A percentile compares a stretch with the other conserved stretches of the same genome.
phyloP scores from a whole-genome alignment of 2,329 filamentous ascomycete genomes.

The Pyrenochaeta sp. region DNA sequence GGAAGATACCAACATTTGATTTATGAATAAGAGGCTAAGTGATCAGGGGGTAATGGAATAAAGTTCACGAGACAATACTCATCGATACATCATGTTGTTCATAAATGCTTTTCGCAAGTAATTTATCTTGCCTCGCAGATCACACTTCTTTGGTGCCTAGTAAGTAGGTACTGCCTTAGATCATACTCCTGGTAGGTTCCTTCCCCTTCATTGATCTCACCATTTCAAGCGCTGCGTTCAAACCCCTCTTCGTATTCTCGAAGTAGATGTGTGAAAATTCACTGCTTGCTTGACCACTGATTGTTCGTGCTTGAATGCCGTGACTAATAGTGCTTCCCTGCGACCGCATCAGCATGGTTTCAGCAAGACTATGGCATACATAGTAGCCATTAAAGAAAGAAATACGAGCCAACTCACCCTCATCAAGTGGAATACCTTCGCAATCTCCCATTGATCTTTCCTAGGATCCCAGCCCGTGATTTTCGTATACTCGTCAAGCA shows the following conservation, averaged over 20 bases:
- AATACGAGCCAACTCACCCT: constrained; percentile 30
- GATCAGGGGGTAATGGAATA: background rate
- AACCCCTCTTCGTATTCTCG: constrained; percentile 41
- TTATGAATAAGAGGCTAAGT: background rate
- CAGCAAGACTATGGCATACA: background rate
- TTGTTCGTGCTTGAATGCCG: constrained; percentile 47
- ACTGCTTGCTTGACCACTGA: constrained; percentile 48
- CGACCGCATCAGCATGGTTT: background rate
- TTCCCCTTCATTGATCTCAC: constrained; percentile 38
- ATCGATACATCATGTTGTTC: background rate
- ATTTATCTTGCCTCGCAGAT: background rate
- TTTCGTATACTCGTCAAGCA: constrained; percentile 70
- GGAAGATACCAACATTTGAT: background rate
- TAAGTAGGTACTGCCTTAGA: background rate
- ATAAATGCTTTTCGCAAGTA: background rate
- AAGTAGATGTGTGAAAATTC: constrained; percentile 49
- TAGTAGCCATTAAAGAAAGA: background rate
- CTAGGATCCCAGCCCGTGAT: constrained; percentile 75
- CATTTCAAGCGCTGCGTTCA: constrained; percentile 40
- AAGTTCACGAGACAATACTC: background rate
- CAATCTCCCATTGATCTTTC: constrained; percentile 44
- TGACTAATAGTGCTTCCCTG: constrained; percentile 47
- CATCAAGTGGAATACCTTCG: constrained; percentile 48
- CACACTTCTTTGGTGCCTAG: background rate
- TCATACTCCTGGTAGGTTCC: constrained; percentile 32